These are phyloP conservation scores for Populus hybrid DNA, from an alignment of 441 rosid genomes.

Conservation along the genomic window DNA sequence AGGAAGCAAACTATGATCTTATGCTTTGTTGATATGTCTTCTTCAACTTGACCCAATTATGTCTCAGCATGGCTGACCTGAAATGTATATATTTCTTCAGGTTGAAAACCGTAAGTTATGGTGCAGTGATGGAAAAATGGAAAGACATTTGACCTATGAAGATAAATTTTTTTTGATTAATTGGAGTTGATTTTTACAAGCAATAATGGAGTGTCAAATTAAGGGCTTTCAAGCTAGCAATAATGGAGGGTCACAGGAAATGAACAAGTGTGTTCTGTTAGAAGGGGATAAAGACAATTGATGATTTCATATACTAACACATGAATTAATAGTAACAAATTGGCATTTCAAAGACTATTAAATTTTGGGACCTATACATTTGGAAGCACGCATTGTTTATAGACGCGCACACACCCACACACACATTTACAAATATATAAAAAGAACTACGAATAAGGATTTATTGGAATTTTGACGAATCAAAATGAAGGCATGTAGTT, in stretches of 20 bases:
- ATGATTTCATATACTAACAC: not conserved
- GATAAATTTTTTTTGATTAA: too few species aligned
- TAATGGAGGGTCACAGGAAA: too few species aligned
- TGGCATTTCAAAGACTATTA: not conserved
- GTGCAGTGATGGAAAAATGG: not conserved
- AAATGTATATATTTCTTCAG: not conserved
- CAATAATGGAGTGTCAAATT: slow-evolving; percentile 9
- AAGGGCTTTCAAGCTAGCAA: not conserved
- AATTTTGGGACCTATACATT: not conserved
- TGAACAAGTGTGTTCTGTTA: too few species aligned
- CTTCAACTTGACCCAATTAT: too few species aligned
- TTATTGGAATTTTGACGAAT: slow-evolving; percentile 9
- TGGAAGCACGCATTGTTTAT: too few species aligned
- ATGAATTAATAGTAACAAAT: not conserved
- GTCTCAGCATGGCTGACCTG: too few species aligned
- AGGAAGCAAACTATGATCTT: too few species aligned
- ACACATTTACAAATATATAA: not conserved
- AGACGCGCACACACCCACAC: too few species aligned
- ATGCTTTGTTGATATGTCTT: slow-evolving; percentile 15
- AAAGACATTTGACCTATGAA: not conserved
- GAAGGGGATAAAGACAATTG: slow-evolving; percentile 3
- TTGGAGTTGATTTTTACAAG: not conserved
- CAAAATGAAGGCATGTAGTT: not conserved
- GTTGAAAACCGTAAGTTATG: not conserved
- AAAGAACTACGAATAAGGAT: not conserved